phyloP scores from a whole-genome alignment of 2,329 filamentous ascomycete species.

The Aspergillus aculeatus region DNA sequence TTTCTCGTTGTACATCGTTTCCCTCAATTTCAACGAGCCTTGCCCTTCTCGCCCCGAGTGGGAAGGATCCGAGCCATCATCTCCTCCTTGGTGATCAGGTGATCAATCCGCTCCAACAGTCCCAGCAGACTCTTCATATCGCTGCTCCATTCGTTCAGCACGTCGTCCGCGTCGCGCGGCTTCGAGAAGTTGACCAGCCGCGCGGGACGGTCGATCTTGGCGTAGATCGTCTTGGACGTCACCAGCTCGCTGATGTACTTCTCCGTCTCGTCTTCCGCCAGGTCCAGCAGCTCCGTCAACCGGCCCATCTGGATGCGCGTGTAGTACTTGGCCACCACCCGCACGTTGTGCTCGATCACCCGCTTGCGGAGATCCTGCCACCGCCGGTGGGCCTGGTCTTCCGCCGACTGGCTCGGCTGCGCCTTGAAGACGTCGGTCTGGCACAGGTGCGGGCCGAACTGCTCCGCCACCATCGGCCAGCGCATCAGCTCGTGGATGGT shows the following conservation, averaged over 20 bases:
- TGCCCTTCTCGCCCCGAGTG: conserved; percentile 38
- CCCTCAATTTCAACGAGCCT: conserved; percentile 32
- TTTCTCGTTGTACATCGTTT: conserved; percentile 20
- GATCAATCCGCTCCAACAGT: conserved; percentile 85
- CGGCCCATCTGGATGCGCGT: conserved; percentile 92
- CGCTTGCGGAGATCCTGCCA: conserved; percentile 97
- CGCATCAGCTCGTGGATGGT: conserved; percentile 96
- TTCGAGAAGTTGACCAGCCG: conserved; percentile 92
- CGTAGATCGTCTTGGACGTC: conserved; percentile 95
- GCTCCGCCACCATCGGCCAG: conserved; percentile 88
- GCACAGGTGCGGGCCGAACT: conserved; percentile 85
- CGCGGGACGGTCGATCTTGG: conserved; percentile 93
- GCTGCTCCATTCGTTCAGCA: conserved; percentile 96
- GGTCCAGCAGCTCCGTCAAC: conserved; percentile 83
- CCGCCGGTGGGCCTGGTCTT: conserved; percentile 77
- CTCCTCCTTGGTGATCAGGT: conserved; percentile 98
- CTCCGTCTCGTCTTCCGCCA: conserved; percentile 93
- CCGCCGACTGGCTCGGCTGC: conserved; percentile 59
- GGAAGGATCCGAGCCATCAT: conserved; percentile 99
- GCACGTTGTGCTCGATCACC: conserved; percentile 98
- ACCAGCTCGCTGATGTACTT: conserved; percentile 98
- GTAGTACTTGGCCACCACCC: conserved; percentile 97
- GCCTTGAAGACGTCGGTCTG: conserved; percentile 85
- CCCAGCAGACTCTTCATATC: conserved; percentile 95
- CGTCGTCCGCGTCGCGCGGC: conserved; percentile 89